Conservation (phyloP, 345 rosid species). For the Aquilaria sinensis region DNA sequence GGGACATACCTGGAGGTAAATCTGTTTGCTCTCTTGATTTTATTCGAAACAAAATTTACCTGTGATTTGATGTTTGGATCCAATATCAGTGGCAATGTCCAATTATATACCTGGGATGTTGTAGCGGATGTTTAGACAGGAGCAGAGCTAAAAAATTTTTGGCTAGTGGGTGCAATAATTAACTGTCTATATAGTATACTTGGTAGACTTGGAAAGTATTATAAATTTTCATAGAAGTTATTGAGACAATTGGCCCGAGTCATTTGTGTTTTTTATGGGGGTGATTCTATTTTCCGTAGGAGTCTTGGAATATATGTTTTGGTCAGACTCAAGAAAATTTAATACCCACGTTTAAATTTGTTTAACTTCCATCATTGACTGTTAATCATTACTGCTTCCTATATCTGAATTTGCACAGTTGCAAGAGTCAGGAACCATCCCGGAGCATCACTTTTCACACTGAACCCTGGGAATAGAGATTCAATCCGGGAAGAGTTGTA, state of each 20-base stretch:
- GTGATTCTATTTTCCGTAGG: no score
- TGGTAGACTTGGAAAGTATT: no score
- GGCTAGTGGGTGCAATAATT: no score
- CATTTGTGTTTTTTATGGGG: no score
- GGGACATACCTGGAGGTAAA: slow-evolving; percentile 56
- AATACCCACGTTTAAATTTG: background rate
- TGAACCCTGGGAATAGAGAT: slow-evolving; percentile 48
- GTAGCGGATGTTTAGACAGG: background rate
- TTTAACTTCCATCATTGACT: background rate
- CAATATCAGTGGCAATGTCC: background rate
- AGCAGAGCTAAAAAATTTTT: no score
- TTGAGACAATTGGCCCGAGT: no score
- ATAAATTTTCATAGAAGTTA: no score
- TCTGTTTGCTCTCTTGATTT: background rate
- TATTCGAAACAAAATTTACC: background rate
- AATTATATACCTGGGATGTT: background rate
- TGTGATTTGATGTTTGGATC: background rate
- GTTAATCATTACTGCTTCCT: no score
- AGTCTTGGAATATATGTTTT: no score
- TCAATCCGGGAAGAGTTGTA: slow-evolving; percentile 34
- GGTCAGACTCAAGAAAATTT: no score
- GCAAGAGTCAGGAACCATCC: slow-evolving; percentile 56
- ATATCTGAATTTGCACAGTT: slow-evolving; percentile 31
- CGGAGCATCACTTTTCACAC: slow-evolving; percentile 41
- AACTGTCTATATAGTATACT: no score